These are phyloP conservation scores for Cynanchum wilfordii DNA, from an alignment of 257 asterid genomes.

Conservation along the genomic window DNA sequence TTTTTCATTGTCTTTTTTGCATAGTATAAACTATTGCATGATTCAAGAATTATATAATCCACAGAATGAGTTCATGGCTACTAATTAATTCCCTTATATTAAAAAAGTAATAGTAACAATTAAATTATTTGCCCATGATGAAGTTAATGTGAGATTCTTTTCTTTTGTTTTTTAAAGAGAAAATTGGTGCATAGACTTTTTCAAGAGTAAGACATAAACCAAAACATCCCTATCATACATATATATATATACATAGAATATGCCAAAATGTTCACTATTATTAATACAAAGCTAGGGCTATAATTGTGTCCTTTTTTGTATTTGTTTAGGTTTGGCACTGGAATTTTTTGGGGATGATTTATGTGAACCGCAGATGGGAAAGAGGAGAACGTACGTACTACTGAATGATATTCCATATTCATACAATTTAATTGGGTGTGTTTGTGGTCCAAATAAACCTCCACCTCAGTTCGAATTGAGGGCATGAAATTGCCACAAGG, in stretches of 20 bases:
- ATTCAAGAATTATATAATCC: too few species aligned
- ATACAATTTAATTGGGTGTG: neutral
- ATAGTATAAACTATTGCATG: too few species aligned
- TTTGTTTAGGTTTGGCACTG: neutral
- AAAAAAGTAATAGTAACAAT: neutral
- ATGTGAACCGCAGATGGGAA: too few species aligned
- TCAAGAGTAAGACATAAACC: neutral
- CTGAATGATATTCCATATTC: neutral
- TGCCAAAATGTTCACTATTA: neutral
- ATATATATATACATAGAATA: neutral
- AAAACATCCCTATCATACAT: neutral
- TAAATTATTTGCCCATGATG: neutral
- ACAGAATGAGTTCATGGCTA: too few species aligned
- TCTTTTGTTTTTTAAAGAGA: neutral
- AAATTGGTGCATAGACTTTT: neutral
- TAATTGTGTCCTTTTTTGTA: neutral
- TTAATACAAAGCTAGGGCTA: neutral
- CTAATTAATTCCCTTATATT: too few species aligned
- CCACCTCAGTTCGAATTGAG: neutral
- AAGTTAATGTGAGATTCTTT: neutral
- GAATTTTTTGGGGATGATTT: too few species aligned
- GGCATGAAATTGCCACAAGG: conserved; percentile 6
- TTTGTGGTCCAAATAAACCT: neutral
- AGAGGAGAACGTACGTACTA: too few species aligned
- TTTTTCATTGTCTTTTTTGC: too few species aligned